phyloP scores from a whole-genome alignment of 371 early-diverging fungal species.

The Mortierella sp. region DNA sequence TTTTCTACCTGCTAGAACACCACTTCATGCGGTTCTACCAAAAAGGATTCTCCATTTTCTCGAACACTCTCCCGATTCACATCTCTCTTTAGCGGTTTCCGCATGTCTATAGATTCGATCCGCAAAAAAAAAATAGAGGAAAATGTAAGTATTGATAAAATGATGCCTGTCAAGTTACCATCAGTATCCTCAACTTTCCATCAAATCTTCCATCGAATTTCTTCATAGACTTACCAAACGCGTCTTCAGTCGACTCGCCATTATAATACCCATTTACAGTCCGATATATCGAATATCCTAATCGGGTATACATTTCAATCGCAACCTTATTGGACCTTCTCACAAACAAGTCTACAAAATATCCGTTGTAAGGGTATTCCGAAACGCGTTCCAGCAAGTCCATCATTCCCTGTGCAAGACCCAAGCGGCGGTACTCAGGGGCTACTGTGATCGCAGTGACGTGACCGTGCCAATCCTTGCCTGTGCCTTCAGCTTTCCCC shows the following conservation, averaged over 20 bases:
- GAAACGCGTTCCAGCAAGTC: slow-evolving; percentile 92
- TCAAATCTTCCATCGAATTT: not conserved
- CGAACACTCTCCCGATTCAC: slow-evolving; percentile 74
- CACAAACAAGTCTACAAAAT: slow-evolving; percentile 99
- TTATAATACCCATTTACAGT: slow-evolving; percentile 94
- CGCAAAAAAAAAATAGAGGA: not conserved
- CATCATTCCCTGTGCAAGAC: slow-evolving; percentile 95
- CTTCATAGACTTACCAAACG: slow-evolving; percentile 79
- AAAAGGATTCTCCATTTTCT: slow-evolving; percentile 71
- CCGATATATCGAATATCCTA: slow-evolving; percentile 96
- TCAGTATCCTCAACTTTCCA: not conserved
- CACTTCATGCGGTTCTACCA: slow-evolving; percentile 70
- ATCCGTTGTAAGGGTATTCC: slow-evolving; percentile 90
- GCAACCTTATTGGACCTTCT: slow-evolving; percentile 96
- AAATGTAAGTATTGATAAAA: not conserved
- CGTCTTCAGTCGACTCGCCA: slow-evolving; percentile 82
- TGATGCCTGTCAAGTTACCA: not conserved
- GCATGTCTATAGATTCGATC: slow-evolving; percentile 76
- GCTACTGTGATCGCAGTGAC: slow-evolving; percentile 98
- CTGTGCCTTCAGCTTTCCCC: slow-evolving; percentile 96
- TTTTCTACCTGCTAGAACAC: slow-evolving; percentile 27
- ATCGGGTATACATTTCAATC: slow-evolving; percentile 93
- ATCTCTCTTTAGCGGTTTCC: slow-evolving; percentile 88
- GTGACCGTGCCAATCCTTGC: slow-evolving; percentile 97
- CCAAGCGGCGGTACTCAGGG: slow-evolving; percentile 94